Evolutionary conservation across 345 rosid genomes (phyloP).

Genomic region (Heritiera fomes): DNA sequence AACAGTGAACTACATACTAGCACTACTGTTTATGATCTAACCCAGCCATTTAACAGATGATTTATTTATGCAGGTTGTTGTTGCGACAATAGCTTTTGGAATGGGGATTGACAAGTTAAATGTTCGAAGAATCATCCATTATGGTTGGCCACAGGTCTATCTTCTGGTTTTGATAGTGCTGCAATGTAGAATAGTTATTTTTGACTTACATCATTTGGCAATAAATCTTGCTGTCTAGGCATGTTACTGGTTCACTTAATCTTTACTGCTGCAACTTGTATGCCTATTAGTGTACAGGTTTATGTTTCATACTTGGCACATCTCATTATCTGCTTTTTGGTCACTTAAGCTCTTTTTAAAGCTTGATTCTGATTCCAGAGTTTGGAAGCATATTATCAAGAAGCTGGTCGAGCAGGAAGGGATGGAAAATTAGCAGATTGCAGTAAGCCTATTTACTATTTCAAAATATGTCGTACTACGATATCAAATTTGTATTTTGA

Average conservation of each 20-base stretch:
- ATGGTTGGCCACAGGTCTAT: slow-evolving; percentile 94
- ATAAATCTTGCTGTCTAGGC: background rate
- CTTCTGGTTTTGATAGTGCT: slow-evolving; percentile 6
- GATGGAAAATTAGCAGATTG: slow-evolving; percentile 87
- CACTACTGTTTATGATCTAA: slow-evolving; percentile 4
- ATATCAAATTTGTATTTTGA: background rate
- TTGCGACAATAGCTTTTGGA: slow-evolving; percentile 92
- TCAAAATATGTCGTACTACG: background rate
- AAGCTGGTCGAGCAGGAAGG: slow-evolving; percentile 98
- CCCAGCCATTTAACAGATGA: background rate
- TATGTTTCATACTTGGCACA: background rate
- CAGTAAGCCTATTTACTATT: slow-evolving; percentile 44
- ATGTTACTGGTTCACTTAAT: background rate
- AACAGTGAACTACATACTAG: background rate
- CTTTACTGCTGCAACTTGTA: background rate
- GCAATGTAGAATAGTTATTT: background rate
- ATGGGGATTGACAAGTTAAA: slow-evolving; percentile 93
- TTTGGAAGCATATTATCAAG: slow-evolving; percentile 95
- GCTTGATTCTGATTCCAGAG: slow-evolving; percentile 50
- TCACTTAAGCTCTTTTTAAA: slow-evolving; percentile 3
- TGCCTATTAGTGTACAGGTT: slow-evolving; percentile 3
- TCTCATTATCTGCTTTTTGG: slow-evolving; percentile 11
- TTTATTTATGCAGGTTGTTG: slow-evolving; percentile 58
- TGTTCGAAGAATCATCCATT: slow-evolving; percentile 78
- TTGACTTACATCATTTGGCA: background rate